Evolutionary conservation across 768 basidiomycete species (phyloP).

Genomic region (Serendipita sp.): DNA sequence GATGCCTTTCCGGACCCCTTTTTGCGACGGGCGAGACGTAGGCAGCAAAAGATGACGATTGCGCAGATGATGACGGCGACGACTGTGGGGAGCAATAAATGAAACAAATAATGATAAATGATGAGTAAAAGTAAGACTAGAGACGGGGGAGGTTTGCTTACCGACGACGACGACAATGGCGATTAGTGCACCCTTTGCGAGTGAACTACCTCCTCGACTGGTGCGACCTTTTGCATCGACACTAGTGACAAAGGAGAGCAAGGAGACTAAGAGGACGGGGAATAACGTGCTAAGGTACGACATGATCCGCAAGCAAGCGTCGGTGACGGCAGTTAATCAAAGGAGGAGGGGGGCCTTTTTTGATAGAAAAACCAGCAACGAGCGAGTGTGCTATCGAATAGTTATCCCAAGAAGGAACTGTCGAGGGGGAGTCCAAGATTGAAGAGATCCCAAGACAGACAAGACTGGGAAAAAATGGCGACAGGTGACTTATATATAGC

Average conservation of each 20-base stretch:
- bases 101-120: not conserved
- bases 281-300: not conserved
- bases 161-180: not conserved
- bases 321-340: not conserved
- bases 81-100: not conserved
- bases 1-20: not conserved
- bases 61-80: not conserved
- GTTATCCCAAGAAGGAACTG: too few relatives aligned
- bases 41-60: not conserved
- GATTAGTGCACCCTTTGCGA: not conserved
- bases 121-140: too few relatives aligned
- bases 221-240: not conserved
- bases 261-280: not conserved
- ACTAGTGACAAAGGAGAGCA: not conserved
- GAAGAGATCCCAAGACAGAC: too few relatives aligned
- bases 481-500: too few relatives aligned
- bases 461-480: too few relatives aligned
- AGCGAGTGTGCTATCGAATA: too few relatives aligned
- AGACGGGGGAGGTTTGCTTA: not conserved
- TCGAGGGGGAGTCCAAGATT: too few relatives aligned
- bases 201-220: not conserved
- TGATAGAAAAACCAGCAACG: too few relatives aligned
- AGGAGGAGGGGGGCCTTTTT: too few relatives aligned
- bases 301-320: not conserved
- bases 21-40: not conserved